Evolutionary conservation across 441 rosid genomes (phyloP).

Genomic region (Mallotus repandus): DNA sequence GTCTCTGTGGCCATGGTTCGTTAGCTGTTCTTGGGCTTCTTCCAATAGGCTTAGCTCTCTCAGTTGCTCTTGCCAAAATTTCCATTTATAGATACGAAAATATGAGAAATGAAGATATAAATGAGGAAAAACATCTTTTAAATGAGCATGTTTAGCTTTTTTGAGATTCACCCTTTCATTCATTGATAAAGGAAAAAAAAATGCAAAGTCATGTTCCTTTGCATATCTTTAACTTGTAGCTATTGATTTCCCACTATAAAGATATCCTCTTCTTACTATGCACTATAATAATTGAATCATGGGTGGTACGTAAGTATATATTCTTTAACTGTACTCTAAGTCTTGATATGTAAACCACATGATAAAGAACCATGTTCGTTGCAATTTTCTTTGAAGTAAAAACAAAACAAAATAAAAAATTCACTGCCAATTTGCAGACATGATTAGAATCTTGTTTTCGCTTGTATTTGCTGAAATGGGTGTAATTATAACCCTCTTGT

Average conservation of each 20-base stretch:
- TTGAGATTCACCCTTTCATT: not conserved
- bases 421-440: conserved; percentile 11
- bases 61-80: no score
- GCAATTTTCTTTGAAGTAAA: not conserved
- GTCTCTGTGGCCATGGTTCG: no score
- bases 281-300: not conserved
- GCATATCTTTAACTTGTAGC: conserved; percentile 1
- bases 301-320: conserved; percentile 20
- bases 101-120: no score
- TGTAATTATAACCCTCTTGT: conserved; percentile 33
- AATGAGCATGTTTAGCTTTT: not conserved
- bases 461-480: conserved; percentile 40
- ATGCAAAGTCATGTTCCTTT: not conserved
- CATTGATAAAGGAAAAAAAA: not conserved
- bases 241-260: not conserved
- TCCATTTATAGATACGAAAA: no score
- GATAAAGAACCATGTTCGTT: not conserved
- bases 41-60: no score
- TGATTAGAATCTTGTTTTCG: conserved; percentile 42
- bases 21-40: no score
- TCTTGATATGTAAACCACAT: not conserved
- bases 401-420: not conserved
- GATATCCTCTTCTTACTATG: conserved; percentile 10
- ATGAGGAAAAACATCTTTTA: no score
- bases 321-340: conserved; percentile 26